Base-by-base conservation (phyloP, 2,329 filamentous ascomycete genomes). In the Colletotrichum acutatum region DNA sequence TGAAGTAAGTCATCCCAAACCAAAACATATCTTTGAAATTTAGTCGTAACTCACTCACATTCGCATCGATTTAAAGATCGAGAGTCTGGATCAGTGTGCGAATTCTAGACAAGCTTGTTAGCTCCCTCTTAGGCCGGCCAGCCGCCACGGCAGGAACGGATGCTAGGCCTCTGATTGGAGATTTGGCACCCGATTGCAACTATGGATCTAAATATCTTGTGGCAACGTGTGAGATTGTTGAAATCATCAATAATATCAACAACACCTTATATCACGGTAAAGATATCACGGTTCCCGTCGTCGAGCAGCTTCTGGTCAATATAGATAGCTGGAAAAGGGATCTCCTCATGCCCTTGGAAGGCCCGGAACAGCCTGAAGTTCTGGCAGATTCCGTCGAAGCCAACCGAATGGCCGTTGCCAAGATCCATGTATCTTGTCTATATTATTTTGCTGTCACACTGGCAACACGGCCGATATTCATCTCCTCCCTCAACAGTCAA, bases 391-490 rank as follows among this genome's bases (percentile, higher is more conserved):
- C 24, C n/a, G 12, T 22, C 34, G 16, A 26, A 42, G 52, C n/a
- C 8, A 46, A 42, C 22, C 63, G 24, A 16, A 82, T 81, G 0
- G 82, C 84, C 3, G 83, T 89, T 37, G 86, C 85, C 0, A 88
- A 84, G 28, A 81, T 89, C 3, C 88, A 90, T 65, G 84, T 90
- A 5, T 87, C 88, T 0, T 90, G 88, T 69, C 80, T 87, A 0
- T 91, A 91, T 76, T 90, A 91, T 75, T 89, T 90, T 70, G 87
- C 88, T 0, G 87, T 90, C 0, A 90, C 89, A 34, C 77, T 91
- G 0, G 87, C 88, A 2, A 90, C 88, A 0, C 82, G 89, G 1
- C 64, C 42, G 42, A n/a, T 22, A n/a, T 49, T 49, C 8, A 49
- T 49, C 19, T 49, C 42, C 7, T 49, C 42, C 42, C 19, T 49